phyloP scores from a whole-genome alignment of 2,329 filamentous ascomycete genomes.

The Beauveria varroae region DNA sequence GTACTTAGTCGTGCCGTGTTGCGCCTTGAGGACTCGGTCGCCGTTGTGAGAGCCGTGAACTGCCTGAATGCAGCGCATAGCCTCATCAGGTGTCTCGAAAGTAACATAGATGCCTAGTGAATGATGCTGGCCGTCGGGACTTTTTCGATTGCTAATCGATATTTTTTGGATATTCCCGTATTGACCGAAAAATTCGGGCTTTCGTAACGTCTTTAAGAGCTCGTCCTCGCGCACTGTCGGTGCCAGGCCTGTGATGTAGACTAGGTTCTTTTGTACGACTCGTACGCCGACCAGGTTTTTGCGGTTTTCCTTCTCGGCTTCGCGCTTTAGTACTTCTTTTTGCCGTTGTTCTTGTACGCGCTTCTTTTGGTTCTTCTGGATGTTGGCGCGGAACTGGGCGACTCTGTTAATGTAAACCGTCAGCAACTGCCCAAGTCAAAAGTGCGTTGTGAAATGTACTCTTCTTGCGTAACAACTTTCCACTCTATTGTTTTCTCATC shows the following conservation, averaged over 20 bases:
- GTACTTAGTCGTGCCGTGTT: constrained; percentile 90
- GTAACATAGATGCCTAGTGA: constrained; percentile 98
- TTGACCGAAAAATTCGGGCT: constrained; percentile 91
- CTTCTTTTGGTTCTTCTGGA: constrained; percentile 88
- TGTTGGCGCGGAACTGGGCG: constrained; percentile 67
- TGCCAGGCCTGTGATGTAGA: constrained; percentile 92
- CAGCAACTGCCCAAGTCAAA: not conserved
- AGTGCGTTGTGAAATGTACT: constrained; percentile 51
- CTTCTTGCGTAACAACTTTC: constrained; percentile 90
- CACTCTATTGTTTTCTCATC: constrained; percentile 97
- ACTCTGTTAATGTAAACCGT: constrained; percentile 38
- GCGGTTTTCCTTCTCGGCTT: constrained; percentile 89
- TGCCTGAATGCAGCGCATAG: constrained; percentile 78
- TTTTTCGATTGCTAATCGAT: constrained; percentile 93
- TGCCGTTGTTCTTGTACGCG: constrained; percentile 75
- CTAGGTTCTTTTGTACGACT: constrained; percentile 96
- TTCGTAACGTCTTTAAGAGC: constrained; percentile 80
- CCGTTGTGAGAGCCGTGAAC: constrained; percentile 91
- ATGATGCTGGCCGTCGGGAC: constrained; percentile 64
- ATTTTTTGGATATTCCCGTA: constrained; percentile 99
- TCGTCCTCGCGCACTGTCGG: constrained; percentile 90
- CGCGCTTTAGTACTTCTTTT: constrained; percentile 92
- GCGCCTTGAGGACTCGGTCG: constrained; percentile 73
- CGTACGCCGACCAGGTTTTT: constrained; percentile 94
- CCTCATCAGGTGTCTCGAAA: constrained; percentile 86